These are phyloP conservation scores for Plasmodium reichenowi DNA, from an alignment of 169 alveolate genomes.

Conservation along the genomic window DNA sequence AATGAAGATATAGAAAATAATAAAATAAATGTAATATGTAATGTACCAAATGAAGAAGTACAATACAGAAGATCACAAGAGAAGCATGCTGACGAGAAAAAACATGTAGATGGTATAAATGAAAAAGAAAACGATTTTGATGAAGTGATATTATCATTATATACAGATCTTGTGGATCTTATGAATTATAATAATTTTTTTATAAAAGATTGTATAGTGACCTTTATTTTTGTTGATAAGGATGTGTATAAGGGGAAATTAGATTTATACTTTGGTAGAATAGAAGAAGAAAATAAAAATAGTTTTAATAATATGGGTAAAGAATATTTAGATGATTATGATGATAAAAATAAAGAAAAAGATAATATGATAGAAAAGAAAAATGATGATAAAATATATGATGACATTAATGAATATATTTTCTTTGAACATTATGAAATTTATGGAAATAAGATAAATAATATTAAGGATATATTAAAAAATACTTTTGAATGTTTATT, in stretches of 20 bases:
- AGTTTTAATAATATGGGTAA: background rate
- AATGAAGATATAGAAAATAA: too few species aligned
- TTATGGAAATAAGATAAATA: conserved; percentile 15
- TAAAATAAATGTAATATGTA: too few species aligned
- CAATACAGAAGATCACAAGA: too few species aligned
- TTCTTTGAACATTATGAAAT: conserved; percentile 2
- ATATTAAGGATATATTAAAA: conserved; percentile 19
- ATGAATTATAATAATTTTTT: conserved; percentile 24
- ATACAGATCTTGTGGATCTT: conserved; percentile 27
- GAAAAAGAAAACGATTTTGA: conserved; percentile 3
- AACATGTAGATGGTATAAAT: too few species aligned
- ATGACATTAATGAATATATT: background rate
- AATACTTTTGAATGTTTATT: conserved; percentile 40
- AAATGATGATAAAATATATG: background rate
- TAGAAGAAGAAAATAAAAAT: conserved; percentile 1
- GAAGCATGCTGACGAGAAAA: background rate
- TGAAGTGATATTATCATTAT: conserved; percentile 16
- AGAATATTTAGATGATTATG: background rate
- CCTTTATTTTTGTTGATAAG: conserved; percentile 1
- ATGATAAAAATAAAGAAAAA: background rate
- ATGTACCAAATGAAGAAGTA: too few species aligned
- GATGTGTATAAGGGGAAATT: conserved; percentile 26
- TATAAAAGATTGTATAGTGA: conserved; percentile 19
- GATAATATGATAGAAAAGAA: background rate
- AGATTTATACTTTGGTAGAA: conserved; percentile 3